Evolutionary conservation across 2,329 filamentous ascomycete species (phyloP), one percentile per base, ranked within the genome.

Genomic region (Phyllosticta paracitricarpa): DNA sequence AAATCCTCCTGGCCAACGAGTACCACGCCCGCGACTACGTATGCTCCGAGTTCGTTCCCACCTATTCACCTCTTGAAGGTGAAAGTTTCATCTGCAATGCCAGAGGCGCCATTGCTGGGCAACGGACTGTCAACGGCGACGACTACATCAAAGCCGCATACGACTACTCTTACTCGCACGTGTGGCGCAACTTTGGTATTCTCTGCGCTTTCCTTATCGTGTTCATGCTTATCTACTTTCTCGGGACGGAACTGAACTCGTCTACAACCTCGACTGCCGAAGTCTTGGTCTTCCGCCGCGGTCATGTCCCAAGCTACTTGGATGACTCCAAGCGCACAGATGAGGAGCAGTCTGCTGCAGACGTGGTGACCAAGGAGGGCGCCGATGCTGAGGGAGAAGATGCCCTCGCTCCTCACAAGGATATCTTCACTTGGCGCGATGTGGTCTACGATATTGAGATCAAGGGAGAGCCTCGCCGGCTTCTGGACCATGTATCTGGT

Each of bases 1-100:
- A 95, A 71, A 80, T 84, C 0, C 77, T 95, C 17, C 84, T 92
- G 76, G 83, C 89, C 62, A 95, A 95, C 72, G 91, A 96, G 19
- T 78, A 84, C 59, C 69, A 72, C 54, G 71, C 69, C 8, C 40
- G 54, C 12, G 22, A 56, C 7, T 72, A 72, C 54, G 62, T 62
- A 22, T 73, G 77, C 64, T 71, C 73, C 4, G 51, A 65, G 2
- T 70, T 76, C 61, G 67, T 78, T 17, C 76, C 77, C 0, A 61
- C 70, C 7, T 76, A 76, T 58, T 67, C 71, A 26, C 61, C 65
- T 12, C 65, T 63, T 0, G 54, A 61, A 58, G 65, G 68, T 65
- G 60, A 88, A 88, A 71, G 85, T 86, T 83, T 95, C 69, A 22
- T 78, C 55, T 78, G 77, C 64, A 70, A 69, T 17, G 63, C 66